Evolutionary conservation across 352 stramenopile genomes (phyloP), one percentile per base, ranked within the genome.

Genomic region (Pythium sukuiense): DNA sequence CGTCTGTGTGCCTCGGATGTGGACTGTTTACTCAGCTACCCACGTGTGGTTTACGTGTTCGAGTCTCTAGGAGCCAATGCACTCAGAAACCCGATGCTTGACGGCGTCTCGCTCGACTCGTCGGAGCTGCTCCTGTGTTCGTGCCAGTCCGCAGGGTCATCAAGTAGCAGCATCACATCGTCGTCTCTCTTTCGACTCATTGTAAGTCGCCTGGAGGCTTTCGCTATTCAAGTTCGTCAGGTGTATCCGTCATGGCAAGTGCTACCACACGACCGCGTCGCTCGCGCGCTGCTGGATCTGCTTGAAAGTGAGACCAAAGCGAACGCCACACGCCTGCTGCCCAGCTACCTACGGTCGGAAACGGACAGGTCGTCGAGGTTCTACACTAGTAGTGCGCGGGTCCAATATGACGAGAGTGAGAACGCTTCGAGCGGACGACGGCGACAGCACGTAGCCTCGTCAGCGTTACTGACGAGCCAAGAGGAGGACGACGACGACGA

Each of bases 121-220:
- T 89, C 78, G 20, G 83, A 92, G 69, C 64, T 92, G 39, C 41
- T 92, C 68, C 66, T 92, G 3, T 90, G 81, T 26, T 81, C 80
- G 1, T 92, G 83, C 48, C 77, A 89, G 37, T 70, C 74, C 46
- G 65, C 68, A 4, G 53, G 45, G 16, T 63, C 70, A 3, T 63
- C 70, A 3, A 30, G 65, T 0, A 74, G 72, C 6, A 6, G 27
- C 55, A 20, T 68, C 62, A 11, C 71, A 0, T 74, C 77, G 2
- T 77, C 70, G 4, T 83, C 83, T n/a, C 74, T 89, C 0, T 81
- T 87, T 43, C 72, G 82, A 67, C 68, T 90, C 8, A 46, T 89
- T 26, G 63, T 76, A 0, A 66, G 80, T 32, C 86, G 85, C 18
- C 71, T 90, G 13, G 78, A 90, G 39, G 68, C 73, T 5, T 92